Conservation (phyloP, 148 eudicot species). For the Fagopyrum esculentum region DNA sequence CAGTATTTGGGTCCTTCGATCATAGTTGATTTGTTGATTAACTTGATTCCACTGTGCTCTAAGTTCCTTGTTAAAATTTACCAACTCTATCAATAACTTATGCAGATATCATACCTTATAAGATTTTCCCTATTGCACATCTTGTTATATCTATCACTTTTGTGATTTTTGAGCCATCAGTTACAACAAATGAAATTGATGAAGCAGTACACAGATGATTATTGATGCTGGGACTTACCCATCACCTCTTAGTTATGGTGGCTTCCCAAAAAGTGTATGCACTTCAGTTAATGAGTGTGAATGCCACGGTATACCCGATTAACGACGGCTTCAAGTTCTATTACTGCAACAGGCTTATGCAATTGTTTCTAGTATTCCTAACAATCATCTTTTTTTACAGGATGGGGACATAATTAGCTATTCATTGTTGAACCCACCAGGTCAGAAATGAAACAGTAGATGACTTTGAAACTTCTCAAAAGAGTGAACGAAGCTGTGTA, state of each 20-base stretch:
- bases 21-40: too few relatives aligned
- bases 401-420: conserved; percentile 96
- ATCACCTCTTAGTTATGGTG: conserved; percentile 93
- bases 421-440: too few relatives aligned
- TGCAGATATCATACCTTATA: not conserved
- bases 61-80: not conserved
- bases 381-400: conserved; percentile 42
- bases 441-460: too few relatives aligned
- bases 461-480: too few relatives aligned
- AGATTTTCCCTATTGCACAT: not conserved
- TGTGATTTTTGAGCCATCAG: too few relatives aligned
- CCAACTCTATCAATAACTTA: not conserved
- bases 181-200: conserved; percentile 94
- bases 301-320: conserved; percentile 99
- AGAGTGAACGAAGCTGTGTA: too few relatives aligned
- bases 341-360: conserved; percentile 16
- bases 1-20: not conserved
- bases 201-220: conserved; percentile 95
- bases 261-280: conserved; percentile 97
- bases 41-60: not conserved
- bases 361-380: conserved; percentile 12
- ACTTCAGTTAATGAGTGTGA: conserved; percentile 95
- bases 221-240: conserved; percentile 97
- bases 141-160: not conserved
- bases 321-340: conserved; percentile 86